A percentile compares a stretch with the other conserved stretches of the same genome.
phyloP scores from a whole-genome alignment of 2,329 filamentous ascomycete genomes.

The Aureobasidium mangrovei region DNA sequence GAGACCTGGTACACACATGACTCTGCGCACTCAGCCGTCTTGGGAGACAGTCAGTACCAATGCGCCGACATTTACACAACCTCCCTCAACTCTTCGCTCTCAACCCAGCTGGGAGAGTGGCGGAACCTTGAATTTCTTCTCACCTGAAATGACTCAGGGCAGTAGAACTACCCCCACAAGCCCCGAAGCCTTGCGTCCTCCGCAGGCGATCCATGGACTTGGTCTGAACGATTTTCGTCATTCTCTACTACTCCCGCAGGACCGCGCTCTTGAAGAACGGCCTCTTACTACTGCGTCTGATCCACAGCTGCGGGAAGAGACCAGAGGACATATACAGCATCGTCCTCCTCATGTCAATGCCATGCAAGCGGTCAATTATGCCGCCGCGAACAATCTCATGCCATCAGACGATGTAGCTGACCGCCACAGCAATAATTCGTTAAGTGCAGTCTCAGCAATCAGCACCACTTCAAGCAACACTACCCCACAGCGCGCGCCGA shows the following conservation, averaged over 20 bases:
- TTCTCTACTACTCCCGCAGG: conserved; percentile 7
- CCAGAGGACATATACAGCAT: neutral
- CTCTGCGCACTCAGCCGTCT: conserved; percentile 18
- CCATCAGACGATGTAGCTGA: neutral
- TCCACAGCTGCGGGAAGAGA: neutral
- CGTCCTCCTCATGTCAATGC: conserved; percentile 14
- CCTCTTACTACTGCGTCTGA: neutral
- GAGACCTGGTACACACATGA: neutral
- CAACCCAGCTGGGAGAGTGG: neutral
- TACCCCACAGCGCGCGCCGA: neutral
- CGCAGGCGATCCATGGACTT: conserved; percentile 1
- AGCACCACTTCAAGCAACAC: neutral
- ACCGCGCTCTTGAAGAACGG: neutral
- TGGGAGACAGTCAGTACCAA: conserved; percentile 12
- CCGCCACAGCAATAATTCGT: neutral
- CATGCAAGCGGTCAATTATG: conserved; percentile 14
- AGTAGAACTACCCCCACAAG: neutral
- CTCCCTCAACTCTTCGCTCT: conserved; percentile 7
- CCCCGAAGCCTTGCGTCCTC: conserved; percentile 1
- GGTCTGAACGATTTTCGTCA: neutral
- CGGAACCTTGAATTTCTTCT: neutral
- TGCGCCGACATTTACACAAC: conserved; percentile 7
- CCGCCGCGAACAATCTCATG: conserved; percentile 9
- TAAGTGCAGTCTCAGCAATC: neutral
- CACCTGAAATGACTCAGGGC: neutral